Evolutionary conservation across 1,139 yeast species (phyloP), one percentile per base, ranked within the genome.

Genomic region (Taiozyma onychis): DNA sequence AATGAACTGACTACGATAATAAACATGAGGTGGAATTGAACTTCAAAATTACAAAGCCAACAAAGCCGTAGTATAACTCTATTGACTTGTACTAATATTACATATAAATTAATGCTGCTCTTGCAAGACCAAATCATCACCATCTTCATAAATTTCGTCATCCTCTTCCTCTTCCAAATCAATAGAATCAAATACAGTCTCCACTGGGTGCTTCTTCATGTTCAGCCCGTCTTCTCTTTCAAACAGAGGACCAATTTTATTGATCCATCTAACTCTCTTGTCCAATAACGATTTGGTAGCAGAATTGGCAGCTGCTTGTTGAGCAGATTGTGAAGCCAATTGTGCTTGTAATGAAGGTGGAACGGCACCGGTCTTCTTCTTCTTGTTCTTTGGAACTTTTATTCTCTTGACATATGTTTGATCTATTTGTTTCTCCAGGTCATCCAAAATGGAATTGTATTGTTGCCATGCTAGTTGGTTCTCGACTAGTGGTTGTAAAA

Each of bases 401-500:
- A 88, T 78, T 53, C 97, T 76, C 67, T 91, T 88, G 60, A 87
- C 73, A 64, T 90, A 93, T 13, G 96, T 93, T 67, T 89, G 98
- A 66, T 95, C 99, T 28, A 93, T 93, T 68, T 95, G 99, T 65
- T 91, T 93, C 66, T 95, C 97, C 58, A 95, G 74, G 64, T 93
- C 98, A 51, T 93, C 98, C 54, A 91, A 69, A 50, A 95, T 90
- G 14, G 95, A 87, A 51, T 84, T 74, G 65, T 89, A 95, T 66
- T 95, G 99, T 66, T 93, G 97, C 80, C 93, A 93, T 27, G 98
- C 97, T 61, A 95, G 76, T 61, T 88, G 96, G 54, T 88, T 95
- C 61, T 90, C 93, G n/a, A 91, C 77, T 0, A 85, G 61, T 1
- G 96, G 95, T 28, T 84, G 70, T 47, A 95, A 66, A 44, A 74